Conservation (phyloP, 2,329 filamentous ascomycete genomes). For the Monosporascus sp. region DNA sequence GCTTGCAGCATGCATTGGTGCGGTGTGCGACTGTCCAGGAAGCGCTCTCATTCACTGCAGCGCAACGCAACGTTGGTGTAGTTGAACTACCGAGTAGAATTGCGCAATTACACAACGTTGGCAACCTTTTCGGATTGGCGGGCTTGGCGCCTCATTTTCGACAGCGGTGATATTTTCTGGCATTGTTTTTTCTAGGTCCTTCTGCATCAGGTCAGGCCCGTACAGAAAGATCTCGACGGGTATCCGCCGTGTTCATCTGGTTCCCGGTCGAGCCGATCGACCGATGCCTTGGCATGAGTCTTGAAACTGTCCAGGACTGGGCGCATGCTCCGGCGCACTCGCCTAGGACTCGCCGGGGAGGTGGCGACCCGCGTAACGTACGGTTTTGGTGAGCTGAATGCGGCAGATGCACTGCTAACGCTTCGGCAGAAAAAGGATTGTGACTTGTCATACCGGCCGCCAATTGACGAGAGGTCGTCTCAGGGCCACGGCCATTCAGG, state of each 20-base stretch:
- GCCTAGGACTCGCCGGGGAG: not conserved
- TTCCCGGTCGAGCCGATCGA: too few relatives aligned
- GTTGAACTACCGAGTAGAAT: too few relatives aligned
- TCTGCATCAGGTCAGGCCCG: too few relatives aligned
- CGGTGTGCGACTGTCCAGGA: too few relatives aligned
- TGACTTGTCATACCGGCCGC: not conserved
- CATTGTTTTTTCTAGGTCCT: not conserved
- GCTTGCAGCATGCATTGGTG: too few relatives aligned
- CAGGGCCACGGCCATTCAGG: not conserved
- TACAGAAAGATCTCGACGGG: too few relatives aligned
- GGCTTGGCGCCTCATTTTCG: too few relatives aligned
- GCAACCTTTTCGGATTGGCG: too few relatives aligned
- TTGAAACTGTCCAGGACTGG: not conserved
- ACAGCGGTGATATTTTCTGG: not conserved
- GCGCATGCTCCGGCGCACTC: not conserved
- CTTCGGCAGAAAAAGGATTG: not conserved
- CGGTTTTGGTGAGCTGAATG: not conserved
- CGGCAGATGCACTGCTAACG: not conserved
- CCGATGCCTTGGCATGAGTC: not conserved
- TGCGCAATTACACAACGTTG: too few relatives aligned
- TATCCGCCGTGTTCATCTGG: too few relatives aligned
- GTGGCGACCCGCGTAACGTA: not conserved
- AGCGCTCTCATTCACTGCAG: too few relatives aligned
- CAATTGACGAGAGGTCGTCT: not conserved
- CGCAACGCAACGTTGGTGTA: too few relatives aligned